These are phyloP conservation scores for Alternaria sp. DNA, from an alignment of 2,329 filamentous ascomycete genomes.

Conservation along the genomic window DNA sequence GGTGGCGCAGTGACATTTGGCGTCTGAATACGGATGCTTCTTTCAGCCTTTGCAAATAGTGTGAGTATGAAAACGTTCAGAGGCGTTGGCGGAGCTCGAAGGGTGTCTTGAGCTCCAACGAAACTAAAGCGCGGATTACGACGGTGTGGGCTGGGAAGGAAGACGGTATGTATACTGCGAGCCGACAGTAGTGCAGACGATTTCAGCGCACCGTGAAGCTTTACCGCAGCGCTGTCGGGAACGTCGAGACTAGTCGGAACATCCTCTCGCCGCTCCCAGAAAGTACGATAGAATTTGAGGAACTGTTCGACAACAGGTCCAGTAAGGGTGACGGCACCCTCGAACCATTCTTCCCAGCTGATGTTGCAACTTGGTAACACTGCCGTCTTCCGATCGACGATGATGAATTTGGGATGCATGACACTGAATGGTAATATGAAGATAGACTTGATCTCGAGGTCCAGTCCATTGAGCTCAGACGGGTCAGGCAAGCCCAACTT, in stretches of 20 bases:
- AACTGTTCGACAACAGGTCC: conserved; percentile 69
- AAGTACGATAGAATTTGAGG: conserved; percentile 68
- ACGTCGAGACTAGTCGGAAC: conserved; percentile 1
- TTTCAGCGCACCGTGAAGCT: conserved; percentile 4
- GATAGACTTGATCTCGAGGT: conserved; percentile 75
- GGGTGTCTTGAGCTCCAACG: conserved; percentile 26
- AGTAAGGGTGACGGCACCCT: conserved; percentile 72
- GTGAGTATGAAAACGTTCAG: conserved; percentile 70
- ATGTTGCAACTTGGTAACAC: conserved; percentile 83
- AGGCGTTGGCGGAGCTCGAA: conserved; percentile 70
- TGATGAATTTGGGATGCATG: conserved; percentile 86
- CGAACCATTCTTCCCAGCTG: conserved; percentile 88
- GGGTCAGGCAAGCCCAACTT: conserved; percentile 69
- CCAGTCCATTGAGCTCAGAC: conserved; percentile 63
- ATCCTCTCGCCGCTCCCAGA: conserved; percentile 64
- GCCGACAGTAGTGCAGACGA: conserved; percentile 5
- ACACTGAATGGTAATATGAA: conserved; percentile 83
- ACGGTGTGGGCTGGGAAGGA: conserved; percentile 78
- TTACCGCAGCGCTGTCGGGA: not conserved
- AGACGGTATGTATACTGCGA: conserved; percentile 59
- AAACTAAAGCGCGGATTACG: conserved; percentile 69
- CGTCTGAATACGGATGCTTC: conserved; percentile 72
- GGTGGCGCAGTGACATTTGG: conserved; percentile 77
- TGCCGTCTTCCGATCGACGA: conserved; percentile 71
- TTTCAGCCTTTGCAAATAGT: conserved; percentile 64